Evolutionary conservation across 192 early-diverging fungal genomes (phyloP).

Genomic region (Haplosporangium gracile): DNA sequence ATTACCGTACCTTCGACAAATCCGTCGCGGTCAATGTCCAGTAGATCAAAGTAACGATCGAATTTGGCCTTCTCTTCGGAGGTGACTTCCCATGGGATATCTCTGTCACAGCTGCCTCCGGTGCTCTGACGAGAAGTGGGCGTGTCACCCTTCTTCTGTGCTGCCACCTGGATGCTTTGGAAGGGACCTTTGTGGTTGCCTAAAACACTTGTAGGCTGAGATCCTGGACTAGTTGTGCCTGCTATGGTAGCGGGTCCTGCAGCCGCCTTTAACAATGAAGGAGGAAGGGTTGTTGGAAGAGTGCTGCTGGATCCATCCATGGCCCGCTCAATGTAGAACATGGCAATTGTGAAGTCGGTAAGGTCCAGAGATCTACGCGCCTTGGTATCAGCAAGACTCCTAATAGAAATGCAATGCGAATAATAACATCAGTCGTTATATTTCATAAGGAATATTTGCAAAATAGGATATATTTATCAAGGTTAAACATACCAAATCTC

Average conservation of each 20-base stretch:
- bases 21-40: constrained; percentile 76
- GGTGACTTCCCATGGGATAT: constrained; percentile 86
- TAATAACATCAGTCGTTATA: background rate
- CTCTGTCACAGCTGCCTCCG: too few species aligned
- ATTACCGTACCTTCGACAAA: constrained; percentile 71
- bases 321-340: constrained; percentile 87
- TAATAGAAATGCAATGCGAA: constrained; percentile 16
- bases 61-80: constrained; percentile 80
- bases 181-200: too few species aligned
- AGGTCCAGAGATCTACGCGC: constrained; percentile 77
- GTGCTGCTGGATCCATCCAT: constrained; percentile 78
- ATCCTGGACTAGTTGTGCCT: too few species aligned
- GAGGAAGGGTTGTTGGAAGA: constrained; percentile 81
- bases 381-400: constrained; percentile 83
- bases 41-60: constrained; percentile 79
- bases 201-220: too few species aligned
- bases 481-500: constrained; percentile 79
- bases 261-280: constrained; percentile 66
- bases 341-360: constrained; percentile 90
- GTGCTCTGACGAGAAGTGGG: too few species aligned
- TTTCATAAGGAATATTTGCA: too few species aligned
- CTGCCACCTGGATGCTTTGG: too few species aligned
- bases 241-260: constrained; percentile 18
- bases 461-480: background rate
- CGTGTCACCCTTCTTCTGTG: too few species aligned